A percentile compares a stretch with the other conserved stretches of the same genome.
phyloP scores from a whole-genome alignment of 208 protist genomes.

The Acanthamoeba polyphaga region DNA sequence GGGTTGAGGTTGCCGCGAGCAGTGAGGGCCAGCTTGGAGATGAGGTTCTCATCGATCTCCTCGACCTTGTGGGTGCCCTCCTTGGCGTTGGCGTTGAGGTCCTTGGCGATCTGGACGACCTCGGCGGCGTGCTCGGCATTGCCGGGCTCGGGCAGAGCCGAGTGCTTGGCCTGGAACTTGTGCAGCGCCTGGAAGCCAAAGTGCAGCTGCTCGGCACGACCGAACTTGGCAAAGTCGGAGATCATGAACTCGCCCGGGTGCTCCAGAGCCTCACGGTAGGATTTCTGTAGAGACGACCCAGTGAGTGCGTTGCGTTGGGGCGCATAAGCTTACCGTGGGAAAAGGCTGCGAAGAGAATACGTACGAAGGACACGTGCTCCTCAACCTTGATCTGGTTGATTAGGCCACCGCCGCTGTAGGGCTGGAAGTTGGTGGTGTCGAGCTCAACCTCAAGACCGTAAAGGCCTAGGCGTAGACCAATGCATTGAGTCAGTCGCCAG shows the following conservation, averaged over 20 bases:
- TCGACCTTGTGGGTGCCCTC: slow-evolving; percentile 49
- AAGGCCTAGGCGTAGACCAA: neutral
- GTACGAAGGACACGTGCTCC: slow-evolving; percentile 45
- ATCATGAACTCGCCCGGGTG: slow-evolving; percentile 74
- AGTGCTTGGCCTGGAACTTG: slow-evolving; percentile 59
- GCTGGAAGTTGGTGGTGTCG: slow-evolving; percentile 78
- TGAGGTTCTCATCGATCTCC: slow-evolving; percentile 81
- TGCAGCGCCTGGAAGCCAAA: slow-evolving; percentile 79
- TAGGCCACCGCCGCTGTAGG: slow-evolving; percentile 75
- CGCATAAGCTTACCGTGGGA: neutral
- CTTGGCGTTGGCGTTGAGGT: slow-evolving; percentile 68
- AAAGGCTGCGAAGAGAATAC: neutral
- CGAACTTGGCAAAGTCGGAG: slow-evolving; percentile 86
- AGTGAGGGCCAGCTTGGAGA: slow-evolving; percentile 83
- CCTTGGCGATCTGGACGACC: slow-evolving; percentile 74
- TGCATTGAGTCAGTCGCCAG: neutral
- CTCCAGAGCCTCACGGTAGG: slow-evolving; percentile 78
- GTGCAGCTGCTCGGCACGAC: slow-evolving; percentile 80
- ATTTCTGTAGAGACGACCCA: slow-evolving; percentile 77
- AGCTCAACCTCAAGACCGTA: slow-evolving; percentile 80
- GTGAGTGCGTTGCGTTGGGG: neutral
- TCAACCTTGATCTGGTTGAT: slow-evolving; percentile 76
- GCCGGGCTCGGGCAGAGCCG: slow-evolving; percentile 64
- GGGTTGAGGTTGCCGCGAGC: slow-evolving; percentile 90
- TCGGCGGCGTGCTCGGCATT: slow-evolving; percentile 80